phyloP scores from a whole-genome alignment of 2,329 filamentous ascomycete genomes.

The Akanthomyces lecanii region DNA sequence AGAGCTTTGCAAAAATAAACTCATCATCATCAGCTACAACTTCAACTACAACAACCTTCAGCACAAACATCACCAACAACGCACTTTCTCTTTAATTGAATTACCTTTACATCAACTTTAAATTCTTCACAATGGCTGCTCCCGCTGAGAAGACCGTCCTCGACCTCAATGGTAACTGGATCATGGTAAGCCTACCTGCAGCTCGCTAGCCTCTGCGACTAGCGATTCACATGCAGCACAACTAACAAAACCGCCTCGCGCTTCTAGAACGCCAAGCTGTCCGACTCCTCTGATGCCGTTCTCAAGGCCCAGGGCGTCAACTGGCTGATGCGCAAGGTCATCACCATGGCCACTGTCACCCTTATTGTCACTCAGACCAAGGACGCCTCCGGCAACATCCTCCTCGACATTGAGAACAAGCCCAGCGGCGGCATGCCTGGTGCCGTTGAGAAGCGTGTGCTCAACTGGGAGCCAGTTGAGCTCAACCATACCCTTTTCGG shows the following conservation, averaged over 20 bases:
- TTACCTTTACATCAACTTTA: not conserved
- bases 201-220: not conserved
- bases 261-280: conserved; percentile 16
- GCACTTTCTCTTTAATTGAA: not conserved
- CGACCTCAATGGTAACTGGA: conserved; percentile 18
- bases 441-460: conserved; percentile 19
- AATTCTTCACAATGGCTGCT: conserved; percentile 13
- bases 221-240: not conserved
- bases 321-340: conserved; percentile 23
- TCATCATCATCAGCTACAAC: not conserved
- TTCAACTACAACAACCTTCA: not conserved
- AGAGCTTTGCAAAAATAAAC: not conserved
- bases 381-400: conserved; percentile 18
- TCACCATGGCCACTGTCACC: conserved; percentile 19
- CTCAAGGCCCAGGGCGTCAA: conserved; percentile 22
- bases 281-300: conserved; percentile 20
- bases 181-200: conserved; percentile 11
- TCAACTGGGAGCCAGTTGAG: conserved; percentile 20
- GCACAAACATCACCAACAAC: not conserved
- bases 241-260: not conserved
- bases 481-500: conserved; percentile 22
- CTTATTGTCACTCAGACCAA: conserved; percentile 19
- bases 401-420: conserved; percentile 21
- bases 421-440: conserved; percentile 18
- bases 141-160: conserved; percentile 16